Base-by-base conservation (phyloP, 2,329 filamentous ascomycete genomes). In the Tolypocladium pustulatum region DNA sequence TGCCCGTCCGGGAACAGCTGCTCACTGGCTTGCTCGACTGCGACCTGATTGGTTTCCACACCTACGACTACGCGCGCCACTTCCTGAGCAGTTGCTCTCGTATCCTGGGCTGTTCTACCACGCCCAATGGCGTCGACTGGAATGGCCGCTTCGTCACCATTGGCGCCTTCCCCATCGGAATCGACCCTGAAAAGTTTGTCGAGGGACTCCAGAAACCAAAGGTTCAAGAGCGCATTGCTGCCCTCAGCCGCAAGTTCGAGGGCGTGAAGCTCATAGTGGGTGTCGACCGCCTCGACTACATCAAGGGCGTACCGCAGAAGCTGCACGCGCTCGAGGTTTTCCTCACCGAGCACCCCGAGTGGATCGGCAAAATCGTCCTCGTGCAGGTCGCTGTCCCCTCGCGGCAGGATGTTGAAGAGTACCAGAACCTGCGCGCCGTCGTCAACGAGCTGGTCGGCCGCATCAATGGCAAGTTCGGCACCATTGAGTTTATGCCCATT, bases 291-390 rank as follows among this genome's bases (percentile, higher is more conserved):
- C 82, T 97, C 56, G 94, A 99, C 74, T 97, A 99, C 75, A 97
- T 97, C 84, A 97, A 97, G 76, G 94, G 94, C 62, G 92, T 99
- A 12, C 94, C 94, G 0, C 94, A 99, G 74, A 99, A 99, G 73
- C 80, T 99, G 12, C 94, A 97, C 69, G 93, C 94, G 2, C 84
- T 97, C 49, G 94, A 99, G 73, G 91, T 97, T 4, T 97, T 99
- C 78, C 79, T 99, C 37, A 96, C 91, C 0, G 93, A 97, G 68
- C 91, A 99, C 68, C 94, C 94, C 0, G 93, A 97, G 72, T 97
- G 92, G 92, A 93, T 97, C 61, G 94, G 94, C 65, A 96, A 96
- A 74, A 92, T 97, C 27, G 92, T 97, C 3, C 82, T 99, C 20
- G 91, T 97, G 0, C 94, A 97, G 73, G 93, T 97, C 37, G 94